Evolutionary conservation across 768 basidiomycete species (phyloP), one percentile per base, ranked within the genome.

Genomic region (Trametes gibbosa): DNA sequence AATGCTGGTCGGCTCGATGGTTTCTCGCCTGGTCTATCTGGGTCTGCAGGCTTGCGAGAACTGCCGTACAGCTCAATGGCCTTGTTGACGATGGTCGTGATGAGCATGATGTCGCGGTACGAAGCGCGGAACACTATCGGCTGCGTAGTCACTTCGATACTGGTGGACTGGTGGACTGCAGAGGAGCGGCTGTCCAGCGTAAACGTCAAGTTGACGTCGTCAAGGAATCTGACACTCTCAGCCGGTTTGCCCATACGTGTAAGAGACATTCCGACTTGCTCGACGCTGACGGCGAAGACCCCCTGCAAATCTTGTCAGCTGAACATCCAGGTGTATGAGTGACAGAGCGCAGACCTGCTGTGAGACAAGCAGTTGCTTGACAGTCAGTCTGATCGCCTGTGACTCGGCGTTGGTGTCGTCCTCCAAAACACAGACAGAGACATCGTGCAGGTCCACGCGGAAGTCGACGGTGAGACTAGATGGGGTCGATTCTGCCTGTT

Each of bases 41-140:
- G 32, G 23, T 40, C 46, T 5, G 46, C 23, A 19, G 27, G 63
- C 70, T 64, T 50, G 50, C 56, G 32, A 76, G 81, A 49, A 74
- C 81, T 62, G 52, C 75, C 73, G 63, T 91, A 94, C n/a, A 94
- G 77, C 56, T 89, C 87, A 35, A 92, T 74, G 0, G 94, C 97
- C 61, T 88, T 92, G 70, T 93, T 92, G 65, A 91, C 81, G 61
- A 96, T 95, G 3, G 85, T 76, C 46, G 81, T 86, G 63, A 98
- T 98, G 63, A 98, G 81, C 63, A 84, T 84, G 70, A 98, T 92
- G 69, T 99, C 97, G 19, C 92, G 84, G 68, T 95, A 94, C 0
- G 96, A 98, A n/a, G 93, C 93, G 24, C 97, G 84, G 71, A 99
- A 88, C 53, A 98, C 82, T 64, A 99, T 81, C 1, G 95, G 89